Evolutionary conservation across 768 basidiomycete genomes (phyloP).

Genomic region (Tricholoma bakamatsutake): DNA sequence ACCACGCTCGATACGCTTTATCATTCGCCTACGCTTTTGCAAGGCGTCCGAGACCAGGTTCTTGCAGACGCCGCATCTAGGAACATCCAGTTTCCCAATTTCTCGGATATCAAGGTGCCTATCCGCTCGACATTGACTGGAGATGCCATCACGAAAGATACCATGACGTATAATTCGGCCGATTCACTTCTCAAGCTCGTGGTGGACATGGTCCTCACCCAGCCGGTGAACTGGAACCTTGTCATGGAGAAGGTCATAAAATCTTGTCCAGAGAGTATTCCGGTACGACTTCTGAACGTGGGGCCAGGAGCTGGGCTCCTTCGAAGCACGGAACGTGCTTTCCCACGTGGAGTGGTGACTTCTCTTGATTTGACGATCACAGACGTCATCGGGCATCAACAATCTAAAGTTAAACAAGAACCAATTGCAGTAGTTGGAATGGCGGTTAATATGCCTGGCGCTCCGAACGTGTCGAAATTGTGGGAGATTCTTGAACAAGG

Average conservation of each 20-base stretch:
- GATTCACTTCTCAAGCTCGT: slow-evolving; percentile 36
- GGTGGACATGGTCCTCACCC: slow-evolving; percentile 42
- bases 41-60: slow-evolving; percentile 32
- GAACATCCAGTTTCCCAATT: slow-evolving; percentile 45
- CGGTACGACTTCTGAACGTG: slow-evolving; percentile 39
- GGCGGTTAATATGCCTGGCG: slow-evolving; percentile 58
- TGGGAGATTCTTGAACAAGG: slow-evolving; percentile 59
- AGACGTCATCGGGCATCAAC: background rate
- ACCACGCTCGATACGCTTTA: slow-evolving; percentile 49
- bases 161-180: background rate
- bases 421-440: slow-evolving; percentile 70
- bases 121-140: slow-evolving; percentile 44
- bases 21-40: slow-evolving; percentile 34
- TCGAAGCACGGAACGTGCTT: slow-evolving; percentile 31
- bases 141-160: slow-evolving; percentile 21
- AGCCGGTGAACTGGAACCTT: slow-evolving; percentile 49
- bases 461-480: slow-evolving; percentile 37
- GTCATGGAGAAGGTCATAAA: slow-evolving; percentile 27
- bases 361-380: slow-evolving; percentile 18
- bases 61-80: slow-evolving; percentile 38
- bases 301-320: slow-evolving; percentile 41
- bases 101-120: slow-evolving; percentile 39
- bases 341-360: slow-evolving; percentile 17
- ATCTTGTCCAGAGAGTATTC: slow-evolving; percentile 14
- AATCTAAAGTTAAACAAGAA: slow-evolving; percentile 28